Evolutionary conservation across 768 basidiomycete species (phyloP).

Genomic region (Hebeloma cylindrosporum): DNA sequence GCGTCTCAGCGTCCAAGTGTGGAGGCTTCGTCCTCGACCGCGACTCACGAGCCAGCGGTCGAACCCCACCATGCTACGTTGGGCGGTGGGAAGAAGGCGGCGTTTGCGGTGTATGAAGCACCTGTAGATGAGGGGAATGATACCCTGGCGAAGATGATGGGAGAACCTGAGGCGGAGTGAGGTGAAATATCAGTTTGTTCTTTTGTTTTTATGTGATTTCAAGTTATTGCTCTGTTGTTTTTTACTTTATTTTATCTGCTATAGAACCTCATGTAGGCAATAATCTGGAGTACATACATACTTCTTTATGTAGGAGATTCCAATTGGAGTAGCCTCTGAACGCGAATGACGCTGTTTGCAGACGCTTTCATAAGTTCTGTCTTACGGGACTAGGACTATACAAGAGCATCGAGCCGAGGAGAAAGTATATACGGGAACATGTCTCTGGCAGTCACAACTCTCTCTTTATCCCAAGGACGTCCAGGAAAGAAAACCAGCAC

Average conservation of each 20-base stretch:
- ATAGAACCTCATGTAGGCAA: neutral
- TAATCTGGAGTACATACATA: neutral
- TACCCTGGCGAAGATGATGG: conserved; percentile 67
- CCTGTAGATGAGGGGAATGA: conserved; percentile 63
- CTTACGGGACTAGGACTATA: too few relatives aligned
- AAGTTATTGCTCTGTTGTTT: neutral
- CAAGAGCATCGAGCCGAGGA: too few relatives aligned
- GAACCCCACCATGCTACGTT: conserved; percentile 14
- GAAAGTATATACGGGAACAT: too few relatives aligned
- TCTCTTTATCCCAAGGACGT: too few relatives aligned
- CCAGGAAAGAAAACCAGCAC: too few relatives aligned
- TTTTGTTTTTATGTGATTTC: neutral
- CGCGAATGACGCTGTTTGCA: too few relatives aligned
- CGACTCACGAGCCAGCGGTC: conserved; percentile 12
- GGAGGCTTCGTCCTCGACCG: conserved; percentile 18
- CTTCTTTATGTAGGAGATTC: too few relatives aligned
- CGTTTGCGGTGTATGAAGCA: conserved; percentile 79
- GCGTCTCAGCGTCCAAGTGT: conserved; percentile 14
- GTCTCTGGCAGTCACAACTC: too few relatives aligned
- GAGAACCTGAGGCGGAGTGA: conserved; percentile 36
- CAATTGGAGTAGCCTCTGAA: too few relatives aligned
- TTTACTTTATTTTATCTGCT: neutral
- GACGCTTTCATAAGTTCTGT: too few relatives aligned
- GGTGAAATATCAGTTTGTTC: neutral
- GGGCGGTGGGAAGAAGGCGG: conserved; percentile 43